phyloP scores from a whole-genome alignment of 2,329 filamentous ascomycete species.

The Trematosphaeria pertusa region DNA sequence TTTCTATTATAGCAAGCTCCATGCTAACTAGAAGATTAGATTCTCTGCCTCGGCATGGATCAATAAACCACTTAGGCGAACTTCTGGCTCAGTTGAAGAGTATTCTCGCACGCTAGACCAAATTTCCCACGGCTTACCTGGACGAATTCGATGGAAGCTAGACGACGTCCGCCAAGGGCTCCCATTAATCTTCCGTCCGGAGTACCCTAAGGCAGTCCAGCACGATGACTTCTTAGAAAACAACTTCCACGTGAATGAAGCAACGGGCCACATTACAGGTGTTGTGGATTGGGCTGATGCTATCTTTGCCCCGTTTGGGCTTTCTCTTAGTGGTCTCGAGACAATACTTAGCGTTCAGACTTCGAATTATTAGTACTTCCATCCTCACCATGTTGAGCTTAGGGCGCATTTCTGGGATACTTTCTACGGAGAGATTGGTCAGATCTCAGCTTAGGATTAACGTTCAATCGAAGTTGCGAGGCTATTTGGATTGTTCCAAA shows the following conservation, averaged over 20 bases:
- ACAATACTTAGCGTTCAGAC: conserved; percentile 17
- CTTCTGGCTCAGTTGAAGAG: conserved; percentile 13
- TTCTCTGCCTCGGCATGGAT: conserved; percentile 20
- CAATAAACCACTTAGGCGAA: conserved; percentile 15
- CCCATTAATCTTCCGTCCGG: conserved; percentile 15
- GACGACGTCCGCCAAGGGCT: conserved; percentile 11
- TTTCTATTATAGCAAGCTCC: conserved; percentile 7
- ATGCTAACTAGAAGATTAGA: conserved; percentile 16
- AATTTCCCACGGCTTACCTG: conserved; percentile 17
- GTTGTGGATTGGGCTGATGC: conserved; percentile 21
- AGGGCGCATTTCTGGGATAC: conserved; percentile 17
- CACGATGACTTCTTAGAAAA: conserved; percentile 22
- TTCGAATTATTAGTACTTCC: conserved; percentile 13
- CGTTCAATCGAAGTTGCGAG: conserved; percentile 19
- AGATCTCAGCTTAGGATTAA: conserved; percentile 13
- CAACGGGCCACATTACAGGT: conserved; percentile 22
- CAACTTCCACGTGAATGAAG: conserved; percentile 18
- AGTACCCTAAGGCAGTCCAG: conserved; percentile 17
- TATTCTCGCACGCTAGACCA: conserved; percentile 15
- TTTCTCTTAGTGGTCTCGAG: conserved; percentile 17
- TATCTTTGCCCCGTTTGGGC: conserved; percentile 19
- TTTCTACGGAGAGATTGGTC: conserved; percentile 18
- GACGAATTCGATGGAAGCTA: conserved; percentile 8
- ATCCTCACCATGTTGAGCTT: conserved; percentile 17
- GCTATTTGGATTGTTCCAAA: conserved; percentile 19